phyloP scores from a whole-genome alignment of 768 basidiomycete genomes.

The Sarcodon sp. region DNA sequence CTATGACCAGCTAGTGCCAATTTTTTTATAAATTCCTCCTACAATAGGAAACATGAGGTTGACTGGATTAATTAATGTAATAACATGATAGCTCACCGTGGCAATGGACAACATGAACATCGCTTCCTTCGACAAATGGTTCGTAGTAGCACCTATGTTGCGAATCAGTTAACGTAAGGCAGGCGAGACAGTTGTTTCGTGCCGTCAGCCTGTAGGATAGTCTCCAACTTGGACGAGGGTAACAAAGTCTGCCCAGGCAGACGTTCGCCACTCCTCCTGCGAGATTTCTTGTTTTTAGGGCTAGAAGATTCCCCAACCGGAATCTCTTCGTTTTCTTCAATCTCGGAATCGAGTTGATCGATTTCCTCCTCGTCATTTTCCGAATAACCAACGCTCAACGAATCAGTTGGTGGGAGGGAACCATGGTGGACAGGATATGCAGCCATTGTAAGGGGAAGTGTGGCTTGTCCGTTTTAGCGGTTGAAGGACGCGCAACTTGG shows the following conservation, averaged over 20 bases:
- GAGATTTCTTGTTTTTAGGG: slow-evolving; percentile 8
- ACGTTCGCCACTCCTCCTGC: slow-evolving; percentile 23
- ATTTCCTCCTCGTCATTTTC: slow-evolving; percentile 46
- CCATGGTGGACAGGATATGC: neutral
- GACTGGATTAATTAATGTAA: too few relatives aligned
- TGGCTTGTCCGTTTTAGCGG: neutral
- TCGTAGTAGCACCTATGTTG: slow-evolving; percentile 5
- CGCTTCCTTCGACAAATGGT: slow-evolving; percentile 60
- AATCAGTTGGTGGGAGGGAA: neutral
- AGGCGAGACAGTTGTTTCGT: slow-evolving; percentile 1
- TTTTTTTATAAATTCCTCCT: slow-evolving; percentile 84
- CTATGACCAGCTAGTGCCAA: slow-evolving; percentile 58
- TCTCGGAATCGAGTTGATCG: slow-evolving; percentile 54
- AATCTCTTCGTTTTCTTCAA: slow-evolving; percentile 21
- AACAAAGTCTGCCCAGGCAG: slow-evolving; percentile 55
- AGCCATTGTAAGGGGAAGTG: neutral
- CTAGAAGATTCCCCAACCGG: slow-evolving; percentile 5
- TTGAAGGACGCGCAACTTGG: too few relatives aligned
- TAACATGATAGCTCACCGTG: slow-evolving; percentile 33
- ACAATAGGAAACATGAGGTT: neutral
- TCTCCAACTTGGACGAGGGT: slow-evolving; percentile 56
- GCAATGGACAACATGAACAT: slow-evolving; percentile 64
- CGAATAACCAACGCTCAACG: slow-evolving; percentile 7
- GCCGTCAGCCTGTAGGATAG: slow-evolving; percentile 74
- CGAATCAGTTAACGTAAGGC: neutral